phyloP scores from a whole-genome alignment of 2,329 filamentous ascomycete genomes.

The Calonectria fujianensis region DNA sequence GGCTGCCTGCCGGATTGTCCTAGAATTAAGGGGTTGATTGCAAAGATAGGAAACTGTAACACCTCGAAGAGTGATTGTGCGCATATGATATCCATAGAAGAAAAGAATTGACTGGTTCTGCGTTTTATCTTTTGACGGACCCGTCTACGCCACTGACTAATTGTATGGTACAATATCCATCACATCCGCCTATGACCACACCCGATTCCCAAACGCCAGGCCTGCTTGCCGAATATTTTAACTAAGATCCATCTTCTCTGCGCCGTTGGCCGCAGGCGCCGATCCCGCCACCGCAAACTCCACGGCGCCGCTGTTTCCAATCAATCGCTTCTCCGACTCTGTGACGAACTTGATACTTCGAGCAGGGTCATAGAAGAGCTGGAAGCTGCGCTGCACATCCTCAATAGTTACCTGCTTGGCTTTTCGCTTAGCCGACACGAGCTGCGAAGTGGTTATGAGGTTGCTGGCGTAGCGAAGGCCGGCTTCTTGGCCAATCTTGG shows the following conservation, averaged over 20 bases:
- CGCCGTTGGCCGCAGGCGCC: slow-evolving; percentile 56
- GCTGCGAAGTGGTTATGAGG: slow-evolving; percentile 94
- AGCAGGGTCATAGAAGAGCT: slow-evolving; percentile 92
- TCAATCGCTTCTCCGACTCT: slow-evolving; percentile 93
- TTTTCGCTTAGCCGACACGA: slow-evolving; percentile 89
- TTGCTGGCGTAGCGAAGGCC: slow-evolving; percentile 98
- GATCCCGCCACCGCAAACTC: slow-evolving; percentile 75
- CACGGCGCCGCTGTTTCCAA: slow-evolving; percentile 89
- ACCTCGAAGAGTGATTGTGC: slow-evolving; percentile 14
- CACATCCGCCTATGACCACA: slow-evolving; percentile 48
- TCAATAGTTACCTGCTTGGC: slow-evolving; percentile 88
- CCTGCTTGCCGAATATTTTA: slow-evolving; percentile 57
- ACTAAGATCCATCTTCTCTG: slow-evolving; percentile 69
- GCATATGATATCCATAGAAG: slow-evolving; percentile 34
- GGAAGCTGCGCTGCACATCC: slow-evolving; percentile 95
- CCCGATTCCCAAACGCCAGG: slow-evolving; percentile 57
- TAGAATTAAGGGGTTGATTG: not conserved
- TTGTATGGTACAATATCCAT: slow-evolving; percentile 57
- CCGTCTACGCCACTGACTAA: slow-evolving; percentile 54
- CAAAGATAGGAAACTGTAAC: slow-evolving; percentile 2
- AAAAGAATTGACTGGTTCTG: slow-evolving; percentile 41
- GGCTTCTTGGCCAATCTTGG: slow-evolving; percentile 95
- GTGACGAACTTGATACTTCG: slow-evolving; percentile 93
- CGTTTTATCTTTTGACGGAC: slow-evolving; percentile 42
- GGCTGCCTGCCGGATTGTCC: not conserved